phyloP scores from a whole-genome alignment of 352 stramenopile genomes.

The Thalassiosira exigua region DNA sequence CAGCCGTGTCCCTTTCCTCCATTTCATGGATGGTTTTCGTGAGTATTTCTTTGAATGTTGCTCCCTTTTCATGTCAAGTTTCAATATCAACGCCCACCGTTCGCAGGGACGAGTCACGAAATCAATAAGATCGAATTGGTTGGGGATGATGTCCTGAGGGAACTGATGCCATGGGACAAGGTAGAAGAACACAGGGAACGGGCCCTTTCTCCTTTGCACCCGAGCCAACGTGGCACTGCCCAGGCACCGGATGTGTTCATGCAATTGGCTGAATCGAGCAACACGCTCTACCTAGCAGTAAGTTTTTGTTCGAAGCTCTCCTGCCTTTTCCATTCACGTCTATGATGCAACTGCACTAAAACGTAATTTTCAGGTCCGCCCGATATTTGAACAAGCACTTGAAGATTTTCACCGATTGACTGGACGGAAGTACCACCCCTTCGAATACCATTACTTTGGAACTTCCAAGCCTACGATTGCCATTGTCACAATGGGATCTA shows the following conservation, averaged over 20 bases:
- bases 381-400: slow-evolving; percentile 86
- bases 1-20: slow-evolving; percentile 90
- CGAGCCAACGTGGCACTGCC: slow-evolving; percentile 73
- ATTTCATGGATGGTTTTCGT: slow-evolving; percentile 91
- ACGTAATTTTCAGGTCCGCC: slow-evolving; percentile 29
- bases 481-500: slow-evolving; percentile 91
- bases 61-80: too few species aligned
- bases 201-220: slow-evolving; percentile 70
- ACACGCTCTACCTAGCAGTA: slow-evolving; percentile 85
- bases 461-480: slow-evolving; percentile 88
- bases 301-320: background rate
- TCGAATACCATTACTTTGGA: slow-evolving; percentile 90
- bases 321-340: background rate
- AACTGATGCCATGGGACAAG: slow-evolving; percentile 71
- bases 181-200: slow-evolving; percentile 70
- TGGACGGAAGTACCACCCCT: slow-evolving; percentile 87
- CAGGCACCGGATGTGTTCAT: slow-evolving; percentile 91
- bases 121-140: slow-evolving; percentile 87
- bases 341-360: slow-evolving; percentile 74
- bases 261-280: slow-evolving; percentile 89
- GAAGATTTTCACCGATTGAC: slow-evolving; percentile 86
- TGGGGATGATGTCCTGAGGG: slow-evolving; percentile 58
- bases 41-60: slow-evolving; percentile 22
- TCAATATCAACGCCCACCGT: too few species aligned
- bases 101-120: slow-evolving; percentile 82